phyloP scores from a whole-genome alignment of 1,139 yeast species.

The Magnusiomyces fungicola region DNA sequence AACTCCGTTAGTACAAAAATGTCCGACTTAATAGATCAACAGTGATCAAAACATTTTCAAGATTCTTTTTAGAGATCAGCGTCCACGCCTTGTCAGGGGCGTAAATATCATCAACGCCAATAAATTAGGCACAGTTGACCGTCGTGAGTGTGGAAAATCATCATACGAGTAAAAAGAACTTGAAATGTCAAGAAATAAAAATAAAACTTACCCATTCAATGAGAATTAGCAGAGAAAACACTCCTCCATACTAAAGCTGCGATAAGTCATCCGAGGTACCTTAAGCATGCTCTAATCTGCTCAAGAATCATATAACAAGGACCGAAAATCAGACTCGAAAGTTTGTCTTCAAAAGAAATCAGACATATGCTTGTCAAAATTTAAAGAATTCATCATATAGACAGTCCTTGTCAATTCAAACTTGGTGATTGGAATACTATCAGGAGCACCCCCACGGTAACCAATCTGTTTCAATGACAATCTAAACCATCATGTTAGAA shows the following conservation, averaged over 20 bases:
- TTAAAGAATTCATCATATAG: slow-evolving; percentile 45
- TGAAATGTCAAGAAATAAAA: too few relatives aligned
- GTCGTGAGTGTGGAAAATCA: slow-evolving; percentile 98
- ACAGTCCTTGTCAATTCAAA: too few relatives aligned
- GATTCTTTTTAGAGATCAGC: too few relatives aligned
- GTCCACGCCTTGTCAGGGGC: slow-evolving; percentile 99
- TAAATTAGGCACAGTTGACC: slow-evolving; percentile 96
- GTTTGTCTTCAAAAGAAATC: slow-evolving; percentile 58
- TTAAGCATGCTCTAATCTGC: too few relatives aligned
- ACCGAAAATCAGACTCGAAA: too few relatives aligned
- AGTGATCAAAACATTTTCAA: too few relatives aligned
- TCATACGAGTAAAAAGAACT: slow-evolving; percentile 49
- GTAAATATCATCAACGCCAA: slow-evolving; percentile 81
- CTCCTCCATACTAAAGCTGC: background rate
- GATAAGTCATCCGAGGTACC: slow-evolving; percentile 29
- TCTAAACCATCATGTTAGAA: slow-evolving; percentile 9
- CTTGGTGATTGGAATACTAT: background rate
- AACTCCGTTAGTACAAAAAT: too few relatives aligned
- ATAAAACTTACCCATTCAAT: background rate
- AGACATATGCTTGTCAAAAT: slow-evolving; percentile 99
- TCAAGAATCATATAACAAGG: too few relatives aligned
- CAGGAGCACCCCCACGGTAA: background rate
- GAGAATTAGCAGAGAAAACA: background rate
- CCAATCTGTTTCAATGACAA: slow-evolving; percentile 10
- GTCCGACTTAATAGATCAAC: too few relatives aligned